Base-by-base conservation (phyloP, 306 rosid genomes). In the Cicer cuneatum region DNA sequence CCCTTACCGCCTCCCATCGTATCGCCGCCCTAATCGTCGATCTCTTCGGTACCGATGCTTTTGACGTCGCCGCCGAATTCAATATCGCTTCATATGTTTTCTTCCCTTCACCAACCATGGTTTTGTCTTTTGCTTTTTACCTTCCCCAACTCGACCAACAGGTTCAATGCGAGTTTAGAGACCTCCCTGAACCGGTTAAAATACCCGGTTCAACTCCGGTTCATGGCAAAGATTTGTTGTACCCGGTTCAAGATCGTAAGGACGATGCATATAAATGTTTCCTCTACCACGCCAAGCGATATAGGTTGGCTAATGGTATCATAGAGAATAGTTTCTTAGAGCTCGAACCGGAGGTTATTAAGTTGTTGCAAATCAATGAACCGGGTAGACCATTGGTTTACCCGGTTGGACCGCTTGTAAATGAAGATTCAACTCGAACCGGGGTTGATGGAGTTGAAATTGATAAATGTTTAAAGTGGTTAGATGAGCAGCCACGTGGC, bases 151-250 rank as follows among this genome's bases (percentile, higher is more conserved):
- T 91, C 1, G 81, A 87, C 58, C 77, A 82, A 41, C 13, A 66
- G 33, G 70, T 80, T 68, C 61, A 81, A 2, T 48, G 87, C 37
- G 92, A 89, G 78, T 89, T 14, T 37, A 8, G 81, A 10, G 89
- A 92, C 8, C 61, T 86, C 5, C 2, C 62, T 1, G 89, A 86
- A 12, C 90, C 83, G 61, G 72, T 92, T 5, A 57, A 8, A 0
- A 78, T 92, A 5, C 97, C 97, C 2, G 97, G 97, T 0, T 86
- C 86, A 2, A n/a, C 73, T 1, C 88, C 92, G 2, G 54, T 89
- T 68, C 86, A 73, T 0, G 97, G 92, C 0, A 74, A 63, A 29
- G 90, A 92, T 3, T 11, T 92, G 7, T 3, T 82, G 6, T 89
- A 88, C 58, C 92, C 92, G 51, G 49, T 75, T 73, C 97, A 88